These are phyloP conservation scores for Ascodesmis nigricans DNA, from an alignment of 495 filamentous ascomycete species.

Conservation along the genomic window DNA sequence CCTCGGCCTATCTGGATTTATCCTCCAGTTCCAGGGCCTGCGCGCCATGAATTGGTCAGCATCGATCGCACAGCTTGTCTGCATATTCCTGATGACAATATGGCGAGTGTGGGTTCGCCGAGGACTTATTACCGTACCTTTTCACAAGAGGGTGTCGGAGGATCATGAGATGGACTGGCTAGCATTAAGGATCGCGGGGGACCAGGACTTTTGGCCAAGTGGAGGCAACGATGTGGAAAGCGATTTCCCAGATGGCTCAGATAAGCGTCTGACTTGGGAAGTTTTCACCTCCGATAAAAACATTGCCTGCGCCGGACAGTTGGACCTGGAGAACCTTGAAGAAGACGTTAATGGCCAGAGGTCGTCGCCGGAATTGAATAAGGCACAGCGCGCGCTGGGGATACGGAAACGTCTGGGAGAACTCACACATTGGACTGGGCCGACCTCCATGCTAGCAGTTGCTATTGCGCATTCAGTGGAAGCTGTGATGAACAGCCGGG, in stretches of 20 bases:
- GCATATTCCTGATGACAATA: slow-evolving; percentile 11
- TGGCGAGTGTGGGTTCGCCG: slow-evolving; percentile 12
- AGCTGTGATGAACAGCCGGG: slow-evolving; percentile 3
- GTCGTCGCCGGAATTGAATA: too few relatives aligned
- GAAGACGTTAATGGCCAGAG: too few relatives aligned
- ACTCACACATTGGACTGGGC: slow-evolving; percentile 4
- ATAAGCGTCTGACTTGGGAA: too few relatives aligned
- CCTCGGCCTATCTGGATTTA: slow-evolving; percentile 14
- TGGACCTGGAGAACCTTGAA: too few relatives aligned
- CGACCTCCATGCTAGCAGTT: neutral
- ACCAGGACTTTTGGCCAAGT: slow-evolving; percentile 2
- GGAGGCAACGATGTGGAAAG: too few relatives aligned
- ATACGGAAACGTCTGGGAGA: slow-evolving; percentile 2
- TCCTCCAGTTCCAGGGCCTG: slow-evolving; percentile 19
- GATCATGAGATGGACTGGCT: slow-evolving; percentile 19
- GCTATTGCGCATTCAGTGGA: slow-evolving; percentile 3
- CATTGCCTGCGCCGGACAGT: too few relatives aligned
- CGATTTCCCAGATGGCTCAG: too few relatives aligned
- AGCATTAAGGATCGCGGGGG: neutral
- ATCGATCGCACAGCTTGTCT: slow-evolving; percentile 12
- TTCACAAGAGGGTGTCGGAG: neutral
- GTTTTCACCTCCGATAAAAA: too few relatives aligned
- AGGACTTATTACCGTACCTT: slow-evolving; percentile 4
- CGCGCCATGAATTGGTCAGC: slow-evolving; percentile 12
- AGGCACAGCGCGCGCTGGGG: slow-evolving; percentile 1